Conservation (phyloP, 2,329 filamentous ascomycete species). For the Aschersonia sp. region DNA sequence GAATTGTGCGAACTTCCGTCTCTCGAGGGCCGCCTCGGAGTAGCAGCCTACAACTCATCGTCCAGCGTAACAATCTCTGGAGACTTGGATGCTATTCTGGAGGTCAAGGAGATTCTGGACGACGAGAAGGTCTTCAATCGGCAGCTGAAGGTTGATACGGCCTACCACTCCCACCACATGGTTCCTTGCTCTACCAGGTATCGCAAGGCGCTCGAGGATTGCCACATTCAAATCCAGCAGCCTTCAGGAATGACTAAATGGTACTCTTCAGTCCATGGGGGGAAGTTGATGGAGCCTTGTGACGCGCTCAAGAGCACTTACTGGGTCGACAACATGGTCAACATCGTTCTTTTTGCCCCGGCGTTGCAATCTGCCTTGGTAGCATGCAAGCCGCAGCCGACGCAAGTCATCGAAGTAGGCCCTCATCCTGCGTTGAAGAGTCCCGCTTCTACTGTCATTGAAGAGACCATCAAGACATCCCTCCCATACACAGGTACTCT, state of each 20-base stretch:
- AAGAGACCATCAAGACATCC: not conserved
- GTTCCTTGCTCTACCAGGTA: conserved; percentile 5
- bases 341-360: conserved; percentile 11
- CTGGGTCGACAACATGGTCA: conserved; percentile 6
- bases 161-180: conserved; percentile 28
- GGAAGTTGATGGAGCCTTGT: not conserved
- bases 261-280: not conserved
- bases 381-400: not conserved
- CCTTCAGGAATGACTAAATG: not conserved
- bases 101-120: conserved; percentile 7
- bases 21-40: conserved; percentile 7
- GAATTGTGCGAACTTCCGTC: not conserved
- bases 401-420: conserved; percentile 16
- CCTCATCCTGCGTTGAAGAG: conserved; percentile 25
- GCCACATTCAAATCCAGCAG: not conserved
- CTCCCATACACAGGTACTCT: not conserved
- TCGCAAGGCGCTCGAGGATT: not conserved
- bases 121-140: conserved; percentile 12
- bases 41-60: conserved; percentile 12
- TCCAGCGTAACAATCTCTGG: conserved; percentile 15
- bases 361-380: conserved; percentile 1
- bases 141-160: conserved; percentile 20
- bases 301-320: conserved; percentile 1
- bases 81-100: conserved; percentile 13
- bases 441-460: conserved; percentile 17